Conservation (phyloP, 2,329 filamentous ascomycete genomes). For the Aspergillus ibericus region DNA sequence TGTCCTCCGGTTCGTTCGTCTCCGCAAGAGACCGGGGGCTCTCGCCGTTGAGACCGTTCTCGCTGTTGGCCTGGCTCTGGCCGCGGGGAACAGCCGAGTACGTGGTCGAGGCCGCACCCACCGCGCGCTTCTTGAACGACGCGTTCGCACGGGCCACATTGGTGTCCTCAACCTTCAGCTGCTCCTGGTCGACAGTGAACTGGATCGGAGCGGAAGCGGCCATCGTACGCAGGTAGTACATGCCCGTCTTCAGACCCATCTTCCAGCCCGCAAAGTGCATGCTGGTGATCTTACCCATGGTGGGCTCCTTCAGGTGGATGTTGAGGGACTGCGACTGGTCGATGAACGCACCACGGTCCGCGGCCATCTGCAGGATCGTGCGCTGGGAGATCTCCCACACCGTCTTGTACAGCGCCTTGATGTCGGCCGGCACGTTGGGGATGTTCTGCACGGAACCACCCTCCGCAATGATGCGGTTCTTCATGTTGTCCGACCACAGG, state of each 20-base stretch:
- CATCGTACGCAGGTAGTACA: conserved; percentile 99
- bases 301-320: conserved; percentile 98
- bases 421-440: conserved; percentile 90
- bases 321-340: conserved; percentile 99
- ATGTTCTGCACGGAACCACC: conserved; percentile 96
- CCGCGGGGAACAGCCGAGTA: conserved; percentile 65
- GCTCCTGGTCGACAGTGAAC: conserved; percentile 98
- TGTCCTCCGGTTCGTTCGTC: conserved; percentile 53
- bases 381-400: conserved; percentile 99
- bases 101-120: conserved; percentile 58
- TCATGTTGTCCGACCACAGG: conserved; percentile 99
- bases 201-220: conserved; percentile 95
- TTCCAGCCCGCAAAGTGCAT: conserved; percentile 99
- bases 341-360: conserved; percentile 96
- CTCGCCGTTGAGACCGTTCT: conserved; percentile 15
- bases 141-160: conserved; percentile 65
- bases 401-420: conserved; percentile 98
- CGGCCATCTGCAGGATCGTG: conserved; percentile 94
- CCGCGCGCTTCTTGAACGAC: conserved; percentile 68
- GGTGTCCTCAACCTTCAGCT: conserved; percentile 81
- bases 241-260: conserved; percentile 97
- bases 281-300: conserved; percentile 99
- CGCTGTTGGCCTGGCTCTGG: conserved; percentile 60
- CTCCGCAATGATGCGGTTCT: conserved; percentile 99
- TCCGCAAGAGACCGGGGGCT: conserved; percentile 54